A percentile compares a stretch with the other conserved stretches of the same genome.
Conservation (phyloP, 139 green algal species). For the Micractinium sp. region DNA sequence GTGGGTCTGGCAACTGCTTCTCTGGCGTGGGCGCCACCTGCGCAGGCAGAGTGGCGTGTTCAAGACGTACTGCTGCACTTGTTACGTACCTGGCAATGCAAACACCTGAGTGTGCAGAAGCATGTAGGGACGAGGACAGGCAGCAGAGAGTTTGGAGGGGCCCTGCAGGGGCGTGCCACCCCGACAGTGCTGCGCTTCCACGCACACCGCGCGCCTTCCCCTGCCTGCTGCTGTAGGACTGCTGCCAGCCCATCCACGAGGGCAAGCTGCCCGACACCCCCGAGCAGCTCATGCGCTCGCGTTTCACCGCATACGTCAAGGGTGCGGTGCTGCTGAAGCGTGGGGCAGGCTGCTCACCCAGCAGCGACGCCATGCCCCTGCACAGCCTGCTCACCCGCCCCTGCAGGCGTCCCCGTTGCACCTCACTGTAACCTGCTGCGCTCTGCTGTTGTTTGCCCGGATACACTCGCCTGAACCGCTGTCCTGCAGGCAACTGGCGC, state of each 20-base stretch:
- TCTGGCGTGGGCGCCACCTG: neutral
- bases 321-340: neutral
- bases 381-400: neutral
- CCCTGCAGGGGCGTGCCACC: too few species aligned
- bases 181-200: too few species aligned
- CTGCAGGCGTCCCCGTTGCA: neutral
- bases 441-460: too few species aligned
- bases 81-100: too few species aligned
- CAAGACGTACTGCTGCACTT: too few species aligned
- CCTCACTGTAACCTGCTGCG: neutral
- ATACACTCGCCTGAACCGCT: neutral
- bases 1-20: too few species aligned
- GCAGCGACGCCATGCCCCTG: neutral
- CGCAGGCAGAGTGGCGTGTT: too few species aligned
- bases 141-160: too few species aligned
- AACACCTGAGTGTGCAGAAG: too few species aligned
- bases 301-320: slow-evolving; percentile 51
- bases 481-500: slow-evolving; percentile 6
- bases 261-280: slow-evolving; percentile 29
- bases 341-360: too few species aligned
- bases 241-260: slow-evolving; percentile 52
- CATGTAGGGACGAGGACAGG: too few species aligned
- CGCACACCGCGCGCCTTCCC: too few species aligned
- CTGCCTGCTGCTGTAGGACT: slow-evolving; percentile 19
- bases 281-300: slow-evolving; percentile 47